Evolutionary conservation across 345 rosid genomes (phyloP).

Genomic region (Pistacia vera): DNA sequence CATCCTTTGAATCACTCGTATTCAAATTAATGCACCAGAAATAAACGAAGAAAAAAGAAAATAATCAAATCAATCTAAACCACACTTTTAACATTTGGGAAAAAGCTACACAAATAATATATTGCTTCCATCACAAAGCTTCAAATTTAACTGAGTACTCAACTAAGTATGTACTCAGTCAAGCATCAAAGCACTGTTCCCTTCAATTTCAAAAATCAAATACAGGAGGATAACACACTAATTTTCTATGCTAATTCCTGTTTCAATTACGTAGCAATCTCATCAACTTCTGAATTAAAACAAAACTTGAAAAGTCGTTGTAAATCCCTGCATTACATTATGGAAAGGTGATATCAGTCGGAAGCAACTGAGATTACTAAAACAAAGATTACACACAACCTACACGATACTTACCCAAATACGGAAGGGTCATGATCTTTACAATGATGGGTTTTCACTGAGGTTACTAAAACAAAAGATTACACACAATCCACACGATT

Average conservation of each 20-base stretch:
- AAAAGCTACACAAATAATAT: too few species aligned
- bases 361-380: neutral
- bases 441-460: conserved; percentile 82
- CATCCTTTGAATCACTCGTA: neutral
- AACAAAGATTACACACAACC: neutral
- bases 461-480: too few species aligned
- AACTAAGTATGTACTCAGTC: neutral
- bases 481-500: neutral
- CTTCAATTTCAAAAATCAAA: conserved; percentile 7
- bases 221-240: conserved; percentile 1
- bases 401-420: conserved; percentile 56
- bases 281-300: conserved; percentile 92
- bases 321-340: conserved; percentile 66
- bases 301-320: conserved; percentile 93
- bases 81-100: neutral
- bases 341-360: neutral
- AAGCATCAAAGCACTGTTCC: neutral
- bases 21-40: neutral
- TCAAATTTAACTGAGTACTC: conserved; percentile 8
- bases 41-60: neutral
- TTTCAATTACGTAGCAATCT: conserved; percentile 59
- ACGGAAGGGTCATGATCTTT: conserved; percentile 93
- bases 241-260: conserved; percentile 7
- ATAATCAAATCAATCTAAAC: neutral
- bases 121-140: neutral